Conservation (phyloP, 345 rosid genomes). For the Rhodamnia argentea region DNA sequence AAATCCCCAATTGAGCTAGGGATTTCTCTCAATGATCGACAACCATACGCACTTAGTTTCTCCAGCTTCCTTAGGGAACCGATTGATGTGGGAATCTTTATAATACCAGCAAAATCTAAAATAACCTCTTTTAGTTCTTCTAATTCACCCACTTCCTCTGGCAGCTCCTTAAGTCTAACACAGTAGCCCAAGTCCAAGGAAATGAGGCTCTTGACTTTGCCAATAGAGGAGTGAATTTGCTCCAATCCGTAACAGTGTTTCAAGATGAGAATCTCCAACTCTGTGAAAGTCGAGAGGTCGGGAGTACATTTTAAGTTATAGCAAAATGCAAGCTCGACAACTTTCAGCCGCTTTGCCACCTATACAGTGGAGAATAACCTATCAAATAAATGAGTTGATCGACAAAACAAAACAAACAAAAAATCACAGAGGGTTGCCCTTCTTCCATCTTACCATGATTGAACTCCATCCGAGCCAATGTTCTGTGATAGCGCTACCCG, state of each 20-base stretch:
- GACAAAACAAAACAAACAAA: background rate
- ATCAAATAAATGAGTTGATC: background rate
- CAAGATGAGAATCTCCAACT: background rate
- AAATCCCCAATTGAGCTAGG: no score
- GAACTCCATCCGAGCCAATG: background rate
- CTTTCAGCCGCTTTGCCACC: background rate
- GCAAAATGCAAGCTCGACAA: background rate
- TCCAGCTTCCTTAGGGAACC: background rate
- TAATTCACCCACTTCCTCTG: background rate
- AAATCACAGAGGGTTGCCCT: background rate
- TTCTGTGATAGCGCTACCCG: no score
- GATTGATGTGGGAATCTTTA: background rate
- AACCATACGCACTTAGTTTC: background rate
- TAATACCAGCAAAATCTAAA: rapidly evolving
- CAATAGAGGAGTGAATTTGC: background rate
- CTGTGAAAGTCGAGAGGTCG: background rate
- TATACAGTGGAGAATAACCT: background rate
- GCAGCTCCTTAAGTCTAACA: background rate
- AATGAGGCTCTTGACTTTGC: background rate
- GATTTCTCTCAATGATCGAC: no score
- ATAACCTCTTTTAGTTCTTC: background rate
- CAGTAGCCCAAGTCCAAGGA: background rate
- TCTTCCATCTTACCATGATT: background rate
- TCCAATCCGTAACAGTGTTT: rapidly evolving
- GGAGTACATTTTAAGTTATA: rapidly evolving